Evolutionary conservation across 257 asterid species (phyloP), one percentile per base, ranked within the genome.

Genomic region (Solanum microdontum): DNA sequence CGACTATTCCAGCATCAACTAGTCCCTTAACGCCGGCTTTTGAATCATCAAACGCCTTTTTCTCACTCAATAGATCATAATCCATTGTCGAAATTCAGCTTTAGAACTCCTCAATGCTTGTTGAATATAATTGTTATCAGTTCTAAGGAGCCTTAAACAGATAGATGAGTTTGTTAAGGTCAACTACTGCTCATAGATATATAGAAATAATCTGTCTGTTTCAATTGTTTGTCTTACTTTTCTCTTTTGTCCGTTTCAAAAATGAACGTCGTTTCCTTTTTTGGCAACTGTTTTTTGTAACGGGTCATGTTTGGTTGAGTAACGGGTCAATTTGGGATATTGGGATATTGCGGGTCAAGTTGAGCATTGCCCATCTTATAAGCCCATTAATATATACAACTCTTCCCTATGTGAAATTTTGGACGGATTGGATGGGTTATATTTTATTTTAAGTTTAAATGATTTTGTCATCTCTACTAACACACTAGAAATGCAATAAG

Each of bases 11-110:
- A 4, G 91, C 30, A 87, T 91, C 93, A 43, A 85, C 21, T 5
- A 91, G 89, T 48, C 92, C 93, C 62, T 91, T 91, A 8, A 87
- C 34, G 2, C 83, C 83, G 0, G n/a, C 60, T 24, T 76, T 39
- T 37, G 83, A n/a, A 23, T 76, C 19, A 43, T 89, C 89, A 33
- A 89, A 82, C 66, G 89, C 92, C 83, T 87, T 87, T 7, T 74
- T 80, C 51, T 89, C 87, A 7, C 74, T 9, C 1, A 12, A 62
- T n/a, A 13, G 14, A 62, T 62, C 70, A 62, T 62, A n/a, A 62
- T 62, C 70, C 70, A 62, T 62, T 72, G 51, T 43, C 51, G 51
- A 55, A 55, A 40, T 19, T 55, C 64, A 55, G 64, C 0, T 51
- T 15, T 5, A 15, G 62, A 51, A 43, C 23, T 51, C 4, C 11